Evolutionary conservation across 371 early-diverging fungal genomes (phyloP).

Genomic region (Rhizopus microsporus): DNA sequence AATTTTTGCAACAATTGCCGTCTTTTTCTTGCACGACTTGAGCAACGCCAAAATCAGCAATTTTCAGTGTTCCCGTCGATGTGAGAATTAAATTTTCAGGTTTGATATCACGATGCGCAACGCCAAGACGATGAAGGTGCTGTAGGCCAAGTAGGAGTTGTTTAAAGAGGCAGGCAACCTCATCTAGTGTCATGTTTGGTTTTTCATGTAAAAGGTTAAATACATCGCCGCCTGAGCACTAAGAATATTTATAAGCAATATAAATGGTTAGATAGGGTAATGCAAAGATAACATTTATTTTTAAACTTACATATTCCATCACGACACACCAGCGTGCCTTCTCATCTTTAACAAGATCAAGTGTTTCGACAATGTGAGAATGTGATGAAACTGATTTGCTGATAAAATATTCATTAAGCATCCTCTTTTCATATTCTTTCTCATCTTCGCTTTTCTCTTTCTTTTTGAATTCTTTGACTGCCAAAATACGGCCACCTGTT

Average conservation of each 20-base stretch:
- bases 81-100: conserved; percentile 94
- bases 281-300: neutral
- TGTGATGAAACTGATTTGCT: conserved; percentile 62
- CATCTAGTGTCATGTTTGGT: conserved; percentile 42
- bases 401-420: conserved; percentile 79
- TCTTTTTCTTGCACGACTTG: conserved; percentile 84
- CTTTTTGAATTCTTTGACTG: conserved; percentile 70
- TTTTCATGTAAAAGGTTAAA: conserved; percentile 52
- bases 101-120: conserved; percentile 84
- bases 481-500: conserved; percentile 31
- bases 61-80: conserved; percentile 81
- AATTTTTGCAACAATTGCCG: conserved; percentile 70
- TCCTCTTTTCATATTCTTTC: conserved; percentile 65
- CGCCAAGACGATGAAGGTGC: conserved; percentile 94
- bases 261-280: conserved; percentile 1
- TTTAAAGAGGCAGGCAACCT: conserved; percentile 64
- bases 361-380: conserved; percentile 66
- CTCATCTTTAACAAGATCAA: conserved; percentile 70
- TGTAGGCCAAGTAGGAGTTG: conserved; percentile 95
- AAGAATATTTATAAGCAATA: conserved; percentile 1
- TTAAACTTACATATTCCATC: conserved; percentile 63
- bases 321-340: conserved; percentile 65
- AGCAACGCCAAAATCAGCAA: conserved; percentile 97
- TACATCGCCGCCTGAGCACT: conserved; percentile 67
- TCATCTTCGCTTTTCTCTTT: conserved; percentile 56